phyloP scores from a whole-genome alignment of 805 yeast genomes.

The Barnettozyma salicaria region DNA sequence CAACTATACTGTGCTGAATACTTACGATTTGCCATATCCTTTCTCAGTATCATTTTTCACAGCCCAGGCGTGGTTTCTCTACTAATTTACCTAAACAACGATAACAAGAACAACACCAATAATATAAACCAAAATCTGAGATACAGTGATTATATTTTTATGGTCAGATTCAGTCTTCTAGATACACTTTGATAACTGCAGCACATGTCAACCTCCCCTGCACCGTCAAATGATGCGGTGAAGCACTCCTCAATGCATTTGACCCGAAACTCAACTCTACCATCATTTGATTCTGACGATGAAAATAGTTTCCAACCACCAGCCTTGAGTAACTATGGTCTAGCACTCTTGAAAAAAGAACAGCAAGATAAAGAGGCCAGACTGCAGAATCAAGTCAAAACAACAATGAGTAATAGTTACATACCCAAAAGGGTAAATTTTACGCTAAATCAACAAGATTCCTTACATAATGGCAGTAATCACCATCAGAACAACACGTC shows the following conservation, averaged over 20 bases:
- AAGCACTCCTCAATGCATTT: too few relatives aligned
- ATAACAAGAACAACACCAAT: not conserved
- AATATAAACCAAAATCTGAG: not conserved
- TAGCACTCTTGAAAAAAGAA: constrained; percentile 41
- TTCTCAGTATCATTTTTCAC: too few relatives aligned
- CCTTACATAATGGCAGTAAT: constrained; percentile 2
- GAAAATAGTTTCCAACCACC: constrained; percentile 55
- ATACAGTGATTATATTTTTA: not conserved
- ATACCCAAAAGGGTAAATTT: constrained; percentile 24
- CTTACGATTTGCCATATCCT: too few relatives aligned
- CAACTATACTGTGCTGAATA: too few relatives aligned
- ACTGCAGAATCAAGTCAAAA: not conserved
- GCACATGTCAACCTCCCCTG: too few relatives aligned
- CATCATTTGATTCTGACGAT: constrained; percentile 29
- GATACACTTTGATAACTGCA: too few relatives aligned
- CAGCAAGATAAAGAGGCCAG: constrained; percentile 16
- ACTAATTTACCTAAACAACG: too few relatives aligned
- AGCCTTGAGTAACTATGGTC: constrained; percentile 51
- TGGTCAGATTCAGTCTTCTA: not conserved
- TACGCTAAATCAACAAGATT: constrained; percentile 10
- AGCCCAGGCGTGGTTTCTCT: too few relatives aligned
- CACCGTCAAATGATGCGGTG: too few relatives aligned
- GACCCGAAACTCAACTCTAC: constrained; percentile 1
- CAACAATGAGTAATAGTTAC: not conserved
- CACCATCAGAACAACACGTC: constrained; percentile 12